Evolutionary conservation across 805 yeast species (phyloP).

Genomic region (Helenozyma rhizophorensis): DNA sequence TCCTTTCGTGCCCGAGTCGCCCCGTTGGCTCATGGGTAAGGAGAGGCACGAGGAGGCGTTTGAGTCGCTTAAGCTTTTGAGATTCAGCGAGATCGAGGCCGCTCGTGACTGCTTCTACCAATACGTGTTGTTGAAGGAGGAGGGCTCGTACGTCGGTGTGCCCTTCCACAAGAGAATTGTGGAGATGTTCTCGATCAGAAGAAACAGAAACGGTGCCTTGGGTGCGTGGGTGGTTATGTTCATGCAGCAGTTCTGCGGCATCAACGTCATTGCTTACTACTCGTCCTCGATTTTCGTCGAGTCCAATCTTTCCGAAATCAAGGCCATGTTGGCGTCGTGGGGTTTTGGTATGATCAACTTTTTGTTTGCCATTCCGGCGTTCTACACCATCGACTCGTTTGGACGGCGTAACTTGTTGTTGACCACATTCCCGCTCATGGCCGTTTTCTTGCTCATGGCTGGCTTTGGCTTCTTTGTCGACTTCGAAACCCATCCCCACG

Average conservation of each 20-base stretch:
- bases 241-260: constrained; percentile 90
- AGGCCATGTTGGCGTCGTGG: constrained; percentile 74
- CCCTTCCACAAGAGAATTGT: constrained; percentile 44
- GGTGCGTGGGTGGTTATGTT: constrained; percentile 83
- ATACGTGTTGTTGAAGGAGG: constrained; percentile 55
- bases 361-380: constrained; percentile 78
- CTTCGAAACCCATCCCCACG: constrained; percentile 35
- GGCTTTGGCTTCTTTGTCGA: constrained; percentile 73
- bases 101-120: constrained; percentile 65
- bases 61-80: constrained; percentile 42
- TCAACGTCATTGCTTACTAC: constrained; percentile 83
- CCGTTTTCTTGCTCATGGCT: constrained; percentile 53
- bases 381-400: constrained; percentile 70
- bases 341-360: constrained; percentile 84
- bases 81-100: constrained; percentile 48
- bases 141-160: constrained; percentile 44
- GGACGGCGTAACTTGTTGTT: constrained; percentile 66
- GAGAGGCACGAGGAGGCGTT: constrained; percentile 47
- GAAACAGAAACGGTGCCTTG: constrained; percentile 78
- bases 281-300: constrained; percentile 71
- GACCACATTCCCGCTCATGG: constrained; percentile 61
- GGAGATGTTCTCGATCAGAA: constrained; percentile 64
- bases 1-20: constrained; percentile 62
- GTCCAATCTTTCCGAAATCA: constrained; percentile 58
- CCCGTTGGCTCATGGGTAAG: constrained; percentile 62